Conservation (phyloP, 139 green algal species). For the Prasinococcaceae sp. region DNA sequence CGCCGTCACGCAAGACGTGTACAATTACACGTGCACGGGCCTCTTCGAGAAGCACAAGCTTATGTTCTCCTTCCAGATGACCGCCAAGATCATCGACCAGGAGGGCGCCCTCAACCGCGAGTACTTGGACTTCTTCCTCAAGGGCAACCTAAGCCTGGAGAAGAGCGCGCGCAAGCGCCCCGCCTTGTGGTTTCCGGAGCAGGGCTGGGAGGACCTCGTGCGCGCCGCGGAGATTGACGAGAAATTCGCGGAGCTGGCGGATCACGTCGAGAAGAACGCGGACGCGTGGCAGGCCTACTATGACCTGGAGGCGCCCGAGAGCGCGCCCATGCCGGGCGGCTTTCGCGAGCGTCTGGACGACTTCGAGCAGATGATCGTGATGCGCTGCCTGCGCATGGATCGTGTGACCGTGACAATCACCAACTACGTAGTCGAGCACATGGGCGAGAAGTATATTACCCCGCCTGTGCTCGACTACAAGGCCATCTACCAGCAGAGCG, state of each 20-base stretch:
- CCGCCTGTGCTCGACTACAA: constrained; percentile 63
- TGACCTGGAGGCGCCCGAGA: constrained; percentile 47
- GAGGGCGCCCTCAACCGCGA: constrained; percentile 35
- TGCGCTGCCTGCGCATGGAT: constrained; percentile 70
- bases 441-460: constrained; percentile 52
- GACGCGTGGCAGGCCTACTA: constrained; percentile 50
- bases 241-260: constrained; percentile 28
- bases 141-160: constrained; percentile 66
- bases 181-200: constrained; percentile 50
- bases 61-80: constrained; percentile 67
- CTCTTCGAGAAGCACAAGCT: constrained; percentile 73
- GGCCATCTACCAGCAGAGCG: constrained; percentile 52
- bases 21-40: constrained; percentile 63
- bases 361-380: constrained; percentile 64
- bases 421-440: constrained; percentile 43
- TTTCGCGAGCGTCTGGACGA: constrained; percentile 33
- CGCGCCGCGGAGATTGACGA: constrained; percentile 42
- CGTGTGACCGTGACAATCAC: constrained; percentile 58
- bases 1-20: constrained; percentile 57
- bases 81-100: constrained; percentile 56
- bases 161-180: constrained; percentile 38
- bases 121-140: constrained; percentile 75
- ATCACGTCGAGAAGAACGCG: constrained; percentile 46
- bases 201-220: constrained; percentile 72
- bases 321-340: constrained; percentile 35